Percentiles rank a stretch among this genome's conserved stretches.
These are phyloP conservation scores for Fusarium sp. DNA, from an alignment of 2,329 filamentous ascomycete species.

Conservation along the genomic window DNA sequence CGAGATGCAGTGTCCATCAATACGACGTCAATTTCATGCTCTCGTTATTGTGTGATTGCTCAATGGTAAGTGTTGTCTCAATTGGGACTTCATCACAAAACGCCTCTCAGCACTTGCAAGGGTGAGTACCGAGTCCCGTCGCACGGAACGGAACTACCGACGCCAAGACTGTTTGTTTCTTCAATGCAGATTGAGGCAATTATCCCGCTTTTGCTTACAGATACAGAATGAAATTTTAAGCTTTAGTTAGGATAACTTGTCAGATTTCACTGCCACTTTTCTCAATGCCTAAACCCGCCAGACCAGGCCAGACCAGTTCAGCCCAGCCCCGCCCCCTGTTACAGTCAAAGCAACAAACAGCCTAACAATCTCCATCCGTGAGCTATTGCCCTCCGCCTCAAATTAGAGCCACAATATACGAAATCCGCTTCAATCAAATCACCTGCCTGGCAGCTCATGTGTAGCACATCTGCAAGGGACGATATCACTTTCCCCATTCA, in stretches of 20 bases:
- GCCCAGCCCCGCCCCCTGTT: background rate
- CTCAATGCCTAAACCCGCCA: background rate
- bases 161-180: background rate
- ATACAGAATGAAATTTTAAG: background rate
- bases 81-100: background rate
- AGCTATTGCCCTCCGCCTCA: background rate
- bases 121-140: background rate
- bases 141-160: background rate
- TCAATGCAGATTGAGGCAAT: background rate
- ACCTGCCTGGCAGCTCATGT: background rate
- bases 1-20: background rate
- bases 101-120: constrained; percentile 2
- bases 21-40: background rate
- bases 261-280: background rate
- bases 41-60: background rate
- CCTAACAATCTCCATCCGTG: background rate
- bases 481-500: background rate
- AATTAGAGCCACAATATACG: background rate
- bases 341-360: background rate
- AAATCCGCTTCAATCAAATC: background rate
- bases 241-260: background rate
- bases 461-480: background rate
- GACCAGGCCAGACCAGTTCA: background rate
- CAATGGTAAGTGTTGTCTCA: background rate
- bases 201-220: background rate